These are phyloP conservation scores for Cladosporium sp. DNA, from an alignment of 2,329 filamentous ascomycete species.

Conservation along the genomic window DNA sequence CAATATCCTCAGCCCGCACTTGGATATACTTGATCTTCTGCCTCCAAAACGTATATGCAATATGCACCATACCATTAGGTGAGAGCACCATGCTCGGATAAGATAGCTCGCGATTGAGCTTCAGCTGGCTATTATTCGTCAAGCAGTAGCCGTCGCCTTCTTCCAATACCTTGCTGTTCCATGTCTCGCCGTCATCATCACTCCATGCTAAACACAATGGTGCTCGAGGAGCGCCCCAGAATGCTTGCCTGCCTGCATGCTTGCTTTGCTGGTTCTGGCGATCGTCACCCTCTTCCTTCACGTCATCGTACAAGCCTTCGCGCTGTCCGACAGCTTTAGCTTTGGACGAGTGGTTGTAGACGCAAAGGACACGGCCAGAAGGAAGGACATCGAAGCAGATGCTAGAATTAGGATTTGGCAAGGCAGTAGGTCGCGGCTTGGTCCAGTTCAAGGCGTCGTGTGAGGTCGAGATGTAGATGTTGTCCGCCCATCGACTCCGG, in stretches of 20 bases:
- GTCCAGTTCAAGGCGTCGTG: conserved; percentile 16
- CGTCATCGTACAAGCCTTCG: conserved; percentile 18
- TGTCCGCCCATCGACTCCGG: conserved; percentile 9
- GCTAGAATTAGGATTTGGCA: conserved; percentile 17
- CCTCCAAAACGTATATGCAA: conserved; percentile 19
- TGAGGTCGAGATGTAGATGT: conserved; percentile 14
- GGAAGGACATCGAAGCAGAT: conserved; percentile 17
- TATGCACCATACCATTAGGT: conserved; percentile 11
- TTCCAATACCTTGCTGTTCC: conserved; percentile 13
- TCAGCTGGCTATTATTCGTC: conserved; percentile 20
- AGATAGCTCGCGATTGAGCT: conserved; percentile 18
- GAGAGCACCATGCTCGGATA: conserved; percentile 16
- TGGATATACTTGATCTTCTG: conserved; percentile 19
- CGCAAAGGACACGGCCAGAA: conserved; percentile 5
- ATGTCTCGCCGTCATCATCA: conserved; percentile 15
- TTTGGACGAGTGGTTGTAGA: conserved; percentile 5
- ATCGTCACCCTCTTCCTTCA: conserved; percentile 15
- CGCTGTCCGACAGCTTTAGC: conserved; percentile 1
- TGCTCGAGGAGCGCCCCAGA: conserved; percentile 19
- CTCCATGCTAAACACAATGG: conserved; percentile 18
- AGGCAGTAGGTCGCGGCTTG: conserved; percentile 8
- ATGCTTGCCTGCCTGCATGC: conserved; percentile 15
- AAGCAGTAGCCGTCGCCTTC: conserved; percentile 19
- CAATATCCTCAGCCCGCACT: conserved; percentile 1
- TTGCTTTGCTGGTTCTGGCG: conserved; percentile 16